phyloP scores from a whole-genome alignment of 805 yeast genomes.

The Komagataella pseudopastoris region DNA sequence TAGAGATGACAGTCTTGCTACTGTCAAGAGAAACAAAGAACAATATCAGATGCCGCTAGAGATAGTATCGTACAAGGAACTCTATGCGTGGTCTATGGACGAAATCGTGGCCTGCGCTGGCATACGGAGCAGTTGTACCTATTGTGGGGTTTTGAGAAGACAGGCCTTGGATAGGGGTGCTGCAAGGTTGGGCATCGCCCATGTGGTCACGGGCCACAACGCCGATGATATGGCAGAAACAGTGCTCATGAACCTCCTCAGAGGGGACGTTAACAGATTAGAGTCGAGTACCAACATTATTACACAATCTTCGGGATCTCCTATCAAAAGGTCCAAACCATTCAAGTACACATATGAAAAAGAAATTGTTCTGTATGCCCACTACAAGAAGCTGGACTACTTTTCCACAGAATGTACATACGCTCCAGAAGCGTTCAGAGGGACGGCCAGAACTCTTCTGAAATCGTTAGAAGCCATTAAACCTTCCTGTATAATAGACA shows the following conservation, averaged over 20 bases:
- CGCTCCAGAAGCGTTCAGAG: conserved; percentile 97
- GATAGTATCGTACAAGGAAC: conserved; percentile 64
- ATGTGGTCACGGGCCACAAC: conserved; percentile 95
- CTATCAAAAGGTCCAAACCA: conserved; percentile 89
- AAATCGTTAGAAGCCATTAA: conserved; percentile 82
- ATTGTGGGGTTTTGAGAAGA: conserved; percentile 93
- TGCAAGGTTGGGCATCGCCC: conserved; percentile 66
- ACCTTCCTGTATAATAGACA: conserved; percentile 89
- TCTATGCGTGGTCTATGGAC: conserved; percentile 98
- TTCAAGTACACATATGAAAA: conserved; percentile 93
- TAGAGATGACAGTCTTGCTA: conserved; percentile 92
- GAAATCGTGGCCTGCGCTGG: conserved; percentile 93
- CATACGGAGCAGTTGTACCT: conserved; percentile 86
- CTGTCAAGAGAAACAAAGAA: conserved; percentile 82
- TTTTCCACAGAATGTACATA: conserved; percentile 96
- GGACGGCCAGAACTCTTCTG: conserved; percentile 88
- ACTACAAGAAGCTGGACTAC: conserved; percentile 87
- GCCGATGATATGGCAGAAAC: conserved; percentile 99
- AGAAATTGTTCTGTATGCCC: conserved; percentile 95
- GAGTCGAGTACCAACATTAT: conserved; percentile 80
- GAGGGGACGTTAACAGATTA: conserved; percentile 93
- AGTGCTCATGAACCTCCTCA: conserved; percentile 79
- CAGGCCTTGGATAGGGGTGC: conserved; percentile 98
- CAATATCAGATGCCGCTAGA: conserved; percentile 38
- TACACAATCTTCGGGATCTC: conserved; percentile 74